Evolutionary conservation across 805 yeast genomes (phyloP), one percentile per base, ranked within the genome.

Genomic region (Saccharomycopsis capsularis): DNA sequence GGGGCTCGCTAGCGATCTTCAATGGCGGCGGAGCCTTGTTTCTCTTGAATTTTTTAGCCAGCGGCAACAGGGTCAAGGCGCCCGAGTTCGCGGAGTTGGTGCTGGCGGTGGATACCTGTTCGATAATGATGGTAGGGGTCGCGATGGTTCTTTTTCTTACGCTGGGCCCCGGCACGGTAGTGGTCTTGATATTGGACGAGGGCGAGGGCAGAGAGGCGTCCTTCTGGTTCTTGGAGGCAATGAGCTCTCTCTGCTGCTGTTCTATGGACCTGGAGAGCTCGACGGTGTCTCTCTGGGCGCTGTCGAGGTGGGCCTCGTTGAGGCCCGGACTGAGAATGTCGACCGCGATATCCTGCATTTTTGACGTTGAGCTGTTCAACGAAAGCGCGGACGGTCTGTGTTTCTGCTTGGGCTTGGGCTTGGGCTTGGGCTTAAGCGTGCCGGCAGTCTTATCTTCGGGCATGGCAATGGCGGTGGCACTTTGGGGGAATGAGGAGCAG

Each of bases 21-120:
- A 64, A 50, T 2, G 67, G 67, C 2, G 65, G 57, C 13, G 68
- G 68, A 5, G 60, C 62, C 3, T 56, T 56, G 13, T 50, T 51
- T 42, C 68, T 59, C 36, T 60, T 62, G 25, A 64, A 48, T 27
- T 60, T 56, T 37, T 61, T 63, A 1, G 60, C 55, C 3, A 45
- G 36, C 2, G 64, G 64, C 6, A 61, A 39, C 2, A 44, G 46
- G 3, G 44, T 39, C 7, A 24, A 23, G 19, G 41, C 24, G 3
- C 24, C 41, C 3, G 46, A 5, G 18, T 16, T 42, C 5, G 32
- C 2, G 16, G 30, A 27, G 19, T 30, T 38, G 18, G 44, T 24
- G 4, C 24, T 38, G 7, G 23, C 40, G 13, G 19, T 35, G 3
- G 54, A 50, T 13, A 52, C 51, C 30, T 52, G 51, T 32, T 52